These are phyloP conservation scores for Byssothecium circinans DNA, from an alignment of 2,329 filamentous ascomycete species.

Conservation along the genomic window DNA sequence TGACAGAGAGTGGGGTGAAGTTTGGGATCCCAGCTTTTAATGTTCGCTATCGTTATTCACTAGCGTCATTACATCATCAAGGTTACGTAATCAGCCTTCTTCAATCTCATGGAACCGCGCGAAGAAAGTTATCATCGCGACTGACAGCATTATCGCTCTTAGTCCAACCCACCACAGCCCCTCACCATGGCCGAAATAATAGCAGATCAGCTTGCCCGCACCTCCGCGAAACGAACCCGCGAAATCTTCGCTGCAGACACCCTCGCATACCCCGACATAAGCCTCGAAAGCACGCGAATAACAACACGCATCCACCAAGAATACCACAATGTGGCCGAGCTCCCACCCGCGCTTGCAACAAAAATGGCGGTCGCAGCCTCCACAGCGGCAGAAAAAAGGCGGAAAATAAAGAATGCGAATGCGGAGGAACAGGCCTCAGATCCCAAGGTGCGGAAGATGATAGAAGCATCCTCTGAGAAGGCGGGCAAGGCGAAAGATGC, in stretches of 20 bases:
- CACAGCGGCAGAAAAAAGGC: constrained; percentile 62
- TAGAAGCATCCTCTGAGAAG: constrained; percentile 62
- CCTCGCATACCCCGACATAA: constrained; percentile 47
- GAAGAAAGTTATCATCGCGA: constrained; percentile 1
- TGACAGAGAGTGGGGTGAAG: too few relatives aligned
- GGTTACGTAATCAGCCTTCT: too few relatives aligned
- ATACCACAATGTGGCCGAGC: constrained; percentile 74
- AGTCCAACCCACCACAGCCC: not conserved
- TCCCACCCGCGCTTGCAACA: constrained; percentile 76
- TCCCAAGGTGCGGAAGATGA: constrained; percentile 65
- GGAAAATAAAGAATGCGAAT: constrained; percentile 59
- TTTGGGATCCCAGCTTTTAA: too few relatives aligned
- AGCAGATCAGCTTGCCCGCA: constrained; percentile 35
- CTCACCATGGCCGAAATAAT: constrained; percentile 9
- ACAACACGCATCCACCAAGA: constrained; percentile 67
- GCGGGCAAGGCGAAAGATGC: constrained; percentile 46
- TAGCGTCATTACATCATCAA: too few relatives aligned
- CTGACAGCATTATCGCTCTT: not conserved
- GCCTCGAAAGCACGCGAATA: constrained; percentile 52
- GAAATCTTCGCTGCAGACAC: constrained; percentile 57
- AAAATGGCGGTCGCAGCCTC: constrained; percentile 69
- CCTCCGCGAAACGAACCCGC: constrained; percentile 57
- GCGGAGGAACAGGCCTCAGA: constrained; percentile 53
- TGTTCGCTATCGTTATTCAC: too few relatives aligned
- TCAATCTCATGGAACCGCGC: not conserved